Base-by-base conservation (phyloP, 306 rosid genomes). In the Castanea crenata region DNA sequence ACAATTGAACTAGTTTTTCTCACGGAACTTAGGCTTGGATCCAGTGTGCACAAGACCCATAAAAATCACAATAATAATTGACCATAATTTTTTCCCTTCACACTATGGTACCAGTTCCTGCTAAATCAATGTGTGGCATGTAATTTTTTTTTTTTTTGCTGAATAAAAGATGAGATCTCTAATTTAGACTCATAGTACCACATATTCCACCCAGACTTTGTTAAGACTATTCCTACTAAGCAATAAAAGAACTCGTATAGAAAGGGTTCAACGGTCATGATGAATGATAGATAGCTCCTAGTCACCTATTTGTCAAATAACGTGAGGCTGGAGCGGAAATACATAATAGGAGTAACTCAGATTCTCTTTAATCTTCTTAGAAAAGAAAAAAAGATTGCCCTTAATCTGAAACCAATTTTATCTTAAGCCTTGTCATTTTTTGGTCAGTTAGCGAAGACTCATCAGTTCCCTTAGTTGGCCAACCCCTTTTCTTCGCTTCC, bases 121-220 rank as follows among this genome's bases (percentile, higher is more conserved):
- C 1, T 25, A 25, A 25, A 1, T 25, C 25, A 25, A 25, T 25
- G 25, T 25, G 25, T 25, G 25, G 25, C 25, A 25, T 25, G 32
- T 31, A 31, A 31, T 31, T 31, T 31, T 3, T 31, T 31, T 31
- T 31, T 31, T 31, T 3, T n/a, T n/a, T n/a, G 32, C 32, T 31
- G 3, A 31, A 31, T 31, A 3, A 31, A 31, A 31, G 3, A 31
- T 31, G 32, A 31, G 4, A 31, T 31, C 4, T 31, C 32, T 31
- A 31, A 3, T 31, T 4, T 31, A 31, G 0, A 31, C 4, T 34
- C 38, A 34, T 6, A 38, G 2, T 38, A 38, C 0, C 11, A 38
- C 2, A 0, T 38, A 38, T 38, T 1, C 0, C 0, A 38, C 2
- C 1, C 0, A 5, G 1, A 1, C 0, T 0, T 38, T 38, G 8